These are phyloP conservation scores for Puccinia polysora DNA, from an alignment of 1,284 basidiomycete species.

Conservation along the genomic window DNA sequence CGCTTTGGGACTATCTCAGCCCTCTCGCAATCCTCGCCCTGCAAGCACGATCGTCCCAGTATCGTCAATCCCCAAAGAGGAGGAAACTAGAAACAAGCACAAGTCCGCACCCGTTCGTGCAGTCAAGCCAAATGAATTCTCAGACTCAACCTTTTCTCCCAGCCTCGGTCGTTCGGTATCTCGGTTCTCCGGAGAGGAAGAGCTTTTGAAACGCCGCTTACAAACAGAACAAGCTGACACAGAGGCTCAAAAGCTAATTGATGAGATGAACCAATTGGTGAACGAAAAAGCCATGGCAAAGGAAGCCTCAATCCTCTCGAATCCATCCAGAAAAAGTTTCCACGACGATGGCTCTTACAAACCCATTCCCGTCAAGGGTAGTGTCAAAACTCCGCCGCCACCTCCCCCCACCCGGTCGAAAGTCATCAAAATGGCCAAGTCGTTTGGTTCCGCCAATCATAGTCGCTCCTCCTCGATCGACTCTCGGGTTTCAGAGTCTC, in stretches of 20 bases:
- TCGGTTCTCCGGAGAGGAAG: constrained; percentile 39
- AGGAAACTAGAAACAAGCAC: background rate
- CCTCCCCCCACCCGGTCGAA: constrained; percentile 35
- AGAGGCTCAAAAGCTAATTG: constrained; percentile 29
- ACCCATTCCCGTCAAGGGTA: constrained; percentile 14
- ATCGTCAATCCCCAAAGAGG: no score
- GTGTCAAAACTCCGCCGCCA: constrained; percentile 8
- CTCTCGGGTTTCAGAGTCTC: no score
- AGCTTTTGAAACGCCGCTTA: constrained; percentile 19
- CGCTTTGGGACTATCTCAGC: no score
- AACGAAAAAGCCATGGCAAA: constrained; percentile 29
- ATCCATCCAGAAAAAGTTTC: constrained; percentile 6
- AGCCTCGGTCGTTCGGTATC: constrained; percentile 19
- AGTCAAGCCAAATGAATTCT: background rate
- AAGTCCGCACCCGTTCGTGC: no score
- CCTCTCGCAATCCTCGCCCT: no score
- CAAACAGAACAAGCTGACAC: constrained; percentile 13
- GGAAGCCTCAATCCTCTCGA: constrained; percentile 18
- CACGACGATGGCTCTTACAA: background rate
- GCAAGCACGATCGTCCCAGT: no score
- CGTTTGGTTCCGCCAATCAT: constrained; percentile 9
- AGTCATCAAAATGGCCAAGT: constrained; percentile 39
- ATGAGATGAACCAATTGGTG: constrained; percentile 29
- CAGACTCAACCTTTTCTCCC: constrained; percentile 8
- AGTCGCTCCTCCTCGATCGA: constrained; percentile 7